Evolutionary conservation across 495 filamentous ascomycete genomes (phyloP).

Genomic region (Monascus purpureus): DNA sequence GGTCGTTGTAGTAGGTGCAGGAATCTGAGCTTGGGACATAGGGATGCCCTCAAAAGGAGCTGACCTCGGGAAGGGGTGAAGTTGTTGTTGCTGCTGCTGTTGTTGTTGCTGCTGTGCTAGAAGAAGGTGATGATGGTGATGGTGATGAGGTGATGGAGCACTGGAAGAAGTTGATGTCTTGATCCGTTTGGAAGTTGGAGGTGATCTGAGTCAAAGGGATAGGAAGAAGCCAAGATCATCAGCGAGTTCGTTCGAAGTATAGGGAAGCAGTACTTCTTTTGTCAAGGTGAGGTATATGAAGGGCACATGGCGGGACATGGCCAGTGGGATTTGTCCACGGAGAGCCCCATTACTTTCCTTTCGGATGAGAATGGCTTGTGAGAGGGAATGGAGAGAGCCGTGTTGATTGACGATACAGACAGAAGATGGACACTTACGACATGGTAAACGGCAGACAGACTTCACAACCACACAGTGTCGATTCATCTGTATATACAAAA

Average conservation of each 20-base stretch:
- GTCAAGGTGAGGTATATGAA: neutral
- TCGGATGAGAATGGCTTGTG: too few relatives aligned
- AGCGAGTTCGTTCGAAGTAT: neutral
- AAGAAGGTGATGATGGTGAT: constrained; percentile 4
- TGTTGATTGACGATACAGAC: too few relatives aligned
- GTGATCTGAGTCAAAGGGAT: constrained; percentile 14
- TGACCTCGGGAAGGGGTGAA: constrained; percentile 26
- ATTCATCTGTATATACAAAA: constrained; percentile 33
- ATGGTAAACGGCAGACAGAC: constrained; percentile 27
- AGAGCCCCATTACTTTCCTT: neutral
- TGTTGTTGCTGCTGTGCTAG: too few relatives aligned
- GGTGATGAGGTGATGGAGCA: constrained; percentile 21
- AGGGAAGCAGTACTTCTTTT: neutral
- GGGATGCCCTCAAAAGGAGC: constrained; percentile 27
- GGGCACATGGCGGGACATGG: neutral
- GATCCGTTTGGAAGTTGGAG: constrained; percentile 31
- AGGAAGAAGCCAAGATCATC: neutral
- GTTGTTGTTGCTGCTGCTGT: too few relatives aligned
- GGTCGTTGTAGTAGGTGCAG: constrained; percentile 9
- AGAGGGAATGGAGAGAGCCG: too few relatives aligned
- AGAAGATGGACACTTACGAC: constrained; percentile 46
- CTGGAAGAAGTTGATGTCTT: constrained; percentile 25
- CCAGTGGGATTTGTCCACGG: neutral
- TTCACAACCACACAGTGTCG: constrained; percentile 26
- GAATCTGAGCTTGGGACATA: constrained; percentile 23